Evolutionary conservation across 768 basidiomycete genomes (phyloP).

Genomic region (Cystobasidium tubakii): DNA sequence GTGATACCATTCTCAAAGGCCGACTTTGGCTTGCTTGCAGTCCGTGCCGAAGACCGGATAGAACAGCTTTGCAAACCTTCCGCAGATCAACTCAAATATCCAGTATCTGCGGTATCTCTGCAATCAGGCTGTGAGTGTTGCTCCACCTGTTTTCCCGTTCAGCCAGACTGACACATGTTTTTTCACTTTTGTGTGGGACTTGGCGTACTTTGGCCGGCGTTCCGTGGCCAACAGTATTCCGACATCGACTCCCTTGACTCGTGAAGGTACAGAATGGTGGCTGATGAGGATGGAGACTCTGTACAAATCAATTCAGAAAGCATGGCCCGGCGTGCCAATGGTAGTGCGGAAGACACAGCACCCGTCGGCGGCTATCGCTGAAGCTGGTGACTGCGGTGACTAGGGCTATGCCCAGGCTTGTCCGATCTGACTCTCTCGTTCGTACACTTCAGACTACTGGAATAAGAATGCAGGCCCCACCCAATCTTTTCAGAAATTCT

Average conservation of each 20-base stretch:
- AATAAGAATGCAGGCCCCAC: background rate
- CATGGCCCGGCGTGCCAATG: constrained; percentile 41
- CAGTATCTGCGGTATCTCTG: constrained; percentile 42
- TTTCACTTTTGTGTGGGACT: constrained; percentile 45
- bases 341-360: constrained; percentile 42
- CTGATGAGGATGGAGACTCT: constrained; percentile 37
- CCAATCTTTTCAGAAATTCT: constrained; percentile 42
- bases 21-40: constrained; percentile 43
- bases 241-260: constrained; percentile 42
- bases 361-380: constrained; percentile 2
- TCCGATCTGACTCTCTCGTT: background rate
- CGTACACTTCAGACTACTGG: background rate
- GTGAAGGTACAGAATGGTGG: constrained; percentile 44
- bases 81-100: constrained; percentile 39
- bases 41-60: constrained; percentile 44
- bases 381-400: no score
- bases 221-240: constrained; percentile 24
- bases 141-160: background rate
- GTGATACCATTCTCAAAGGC: constrained; percentile 44
- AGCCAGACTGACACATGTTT: background rate
- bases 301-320: constrained; percentile 35
- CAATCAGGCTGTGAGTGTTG: constrained; percentile 42
- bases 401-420: no score
- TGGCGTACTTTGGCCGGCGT: constrained; percentile 42
- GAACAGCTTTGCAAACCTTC: constrained; percentile 43